phyloP scores from a whole-genome alignment of 1,284 basidiomycete genomes.

The Neonothopanus nambi region DNA sequence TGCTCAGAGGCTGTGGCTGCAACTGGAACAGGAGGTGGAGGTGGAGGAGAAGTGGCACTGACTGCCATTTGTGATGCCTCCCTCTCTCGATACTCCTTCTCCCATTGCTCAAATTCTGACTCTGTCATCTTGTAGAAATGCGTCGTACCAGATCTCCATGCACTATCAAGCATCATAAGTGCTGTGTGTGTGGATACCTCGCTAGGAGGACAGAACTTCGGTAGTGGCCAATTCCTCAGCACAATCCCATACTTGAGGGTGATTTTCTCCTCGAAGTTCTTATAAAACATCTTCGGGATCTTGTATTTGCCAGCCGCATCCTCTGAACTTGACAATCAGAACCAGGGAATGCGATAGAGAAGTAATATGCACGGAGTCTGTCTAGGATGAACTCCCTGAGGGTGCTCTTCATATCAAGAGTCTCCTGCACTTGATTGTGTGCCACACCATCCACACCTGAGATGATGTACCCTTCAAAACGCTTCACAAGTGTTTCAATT shows the following conservation, averaged over 20 bases:
- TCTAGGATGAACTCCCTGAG: not conserved
- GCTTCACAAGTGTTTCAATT: not conserved
- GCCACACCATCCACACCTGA: not conserved
- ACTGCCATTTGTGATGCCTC: not conserved
- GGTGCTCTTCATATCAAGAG: not conserved
- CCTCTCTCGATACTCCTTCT: not conserved
- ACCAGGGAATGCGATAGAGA: not conserved
- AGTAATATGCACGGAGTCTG: not conserved
- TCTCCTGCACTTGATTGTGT: not conserved
- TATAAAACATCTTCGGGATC: not conserved
- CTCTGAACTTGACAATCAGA: not conserved
- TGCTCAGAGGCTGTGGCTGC: not conserved
- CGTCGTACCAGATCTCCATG: conserved; percentile 12
- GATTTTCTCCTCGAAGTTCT: conserved; percentile 6
- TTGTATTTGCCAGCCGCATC: not conserved
- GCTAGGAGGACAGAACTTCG: not conserved
- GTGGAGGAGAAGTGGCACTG: not conserved
- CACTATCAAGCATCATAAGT: conserved; percentile 19
- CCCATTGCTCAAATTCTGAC: not conserved
- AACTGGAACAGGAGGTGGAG: no score
- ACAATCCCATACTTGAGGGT: not conserved
- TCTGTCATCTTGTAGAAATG: conserved; percentile 9
- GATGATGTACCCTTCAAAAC: conserved; percentile 14
- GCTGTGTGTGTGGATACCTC: conserved; percentile 18
- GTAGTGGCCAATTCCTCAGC: not conserved